Evolutionary conservation across 2,329 filamentous ascomycete species (phyloP), one percentile per base, ranked within the genome.

Genomic region (Colletotrichum sp.): DNA sequence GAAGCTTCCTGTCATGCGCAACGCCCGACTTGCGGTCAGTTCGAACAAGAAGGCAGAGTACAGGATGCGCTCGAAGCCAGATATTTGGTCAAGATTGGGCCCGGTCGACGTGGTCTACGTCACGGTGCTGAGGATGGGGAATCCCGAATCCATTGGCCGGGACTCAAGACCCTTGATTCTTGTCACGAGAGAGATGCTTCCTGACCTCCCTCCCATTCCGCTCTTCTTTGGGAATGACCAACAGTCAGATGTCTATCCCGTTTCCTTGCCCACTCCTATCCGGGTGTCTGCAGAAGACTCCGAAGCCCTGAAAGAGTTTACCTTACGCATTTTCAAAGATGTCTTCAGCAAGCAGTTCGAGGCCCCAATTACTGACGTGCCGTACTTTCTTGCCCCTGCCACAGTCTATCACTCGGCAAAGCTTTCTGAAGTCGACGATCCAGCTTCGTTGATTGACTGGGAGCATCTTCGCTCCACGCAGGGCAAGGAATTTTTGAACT

Each of bases 291-390:
- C 86, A 0, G 80, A 85, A 0, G 81, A 88, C 2, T 78, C 95
- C 0, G 84, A 89, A 1, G 82, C 86, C 2, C 82, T 99, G n/a
- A 92, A 92, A 1, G 84, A 83, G 0, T 98, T 97, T 82, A 98
- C 95, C 0, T 85, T 98, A 55, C 89, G 90, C 6, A 84, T 98
- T 0, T 98, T 98, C 83, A 86, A 91, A 18, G 95, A 99, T 79
- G 87, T 98, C 0, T 99, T 98, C 86, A 96, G 96, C 83, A 99
- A 99, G 83, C 88, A 89, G 5, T 99, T 95, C 80, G 92, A 94
- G 65, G 87, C 90, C 0, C 88, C 92, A 18, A 79, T 88, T 0
- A 84, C 88, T 1, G 92, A 93, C 32, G 90, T 98, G 82, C 94
- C 96, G 0, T 99, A 98, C 83, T 98, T 96, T 87, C 81, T 98